phyloP scores from a whole-genome alignment of 495 filamentous ascomycete genomes.

The Niebla homalea region DNA sequence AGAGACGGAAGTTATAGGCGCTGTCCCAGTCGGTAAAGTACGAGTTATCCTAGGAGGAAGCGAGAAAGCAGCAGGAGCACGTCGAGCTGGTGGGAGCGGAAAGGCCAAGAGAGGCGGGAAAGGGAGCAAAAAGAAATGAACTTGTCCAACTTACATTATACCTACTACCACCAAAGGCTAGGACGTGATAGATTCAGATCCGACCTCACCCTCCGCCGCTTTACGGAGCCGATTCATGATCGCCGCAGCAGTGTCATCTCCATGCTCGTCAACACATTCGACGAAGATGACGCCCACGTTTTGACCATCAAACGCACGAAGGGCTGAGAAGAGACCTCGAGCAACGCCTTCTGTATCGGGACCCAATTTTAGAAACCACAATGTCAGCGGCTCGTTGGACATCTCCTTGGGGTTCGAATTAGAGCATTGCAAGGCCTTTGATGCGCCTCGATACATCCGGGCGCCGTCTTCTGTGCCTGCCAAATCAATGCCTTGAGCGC shows the following conservation, averaged over 20 bases:
- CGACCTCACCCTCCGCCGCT: conserved; percentile 48
- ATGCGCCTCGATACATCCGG: background rate
- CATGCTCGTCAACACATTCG: conserved; percentile 66
- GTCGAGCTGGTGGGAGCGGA: conserved; percentile 29
- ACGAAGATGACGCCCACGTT: conserved; percentile 79
- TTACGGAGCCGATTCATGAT: conserved; percentile 94
- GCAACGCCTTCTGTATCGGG: conserved; percentile 57
- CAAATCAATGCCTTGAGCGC: background rate
- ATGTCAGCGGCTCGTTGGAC: background rate
- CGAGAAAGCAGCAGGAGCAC: conserved; percentile 36
- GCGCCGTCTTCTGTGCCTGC: background rate
- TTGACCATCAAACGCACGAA: conserved; percentile 70
- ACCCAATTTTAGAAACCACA: conserved; percentile 45
- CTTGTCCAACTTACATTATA: background rate
- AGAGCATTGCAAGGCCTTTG: background rate
- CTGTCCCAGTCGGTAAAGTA: conserved; percentile 73
- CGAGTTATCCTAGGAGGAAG: conserved; percentile 57
- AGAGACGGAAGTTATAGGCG: conserved; percentile 67
- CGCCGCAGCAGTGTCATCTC: conserved; percentile 74
- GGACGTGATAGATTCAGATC: conserved; percentile 4
- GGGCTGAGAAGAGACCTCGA: conserved; percentile 70
- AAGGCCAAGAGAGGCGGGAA: conserved; percentile 35
- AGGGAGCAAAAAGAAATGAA: conserved; percentile 27
- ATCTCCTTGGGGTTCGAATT: background rate
- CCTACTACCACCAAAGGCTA: background rate